Percentiles rank a stretch among this genome's conserved stretches.
Evolutionary conservation across 805 yeast species (phyloP).

Genomic region (Candida pseudoglaebosa): DNA sequence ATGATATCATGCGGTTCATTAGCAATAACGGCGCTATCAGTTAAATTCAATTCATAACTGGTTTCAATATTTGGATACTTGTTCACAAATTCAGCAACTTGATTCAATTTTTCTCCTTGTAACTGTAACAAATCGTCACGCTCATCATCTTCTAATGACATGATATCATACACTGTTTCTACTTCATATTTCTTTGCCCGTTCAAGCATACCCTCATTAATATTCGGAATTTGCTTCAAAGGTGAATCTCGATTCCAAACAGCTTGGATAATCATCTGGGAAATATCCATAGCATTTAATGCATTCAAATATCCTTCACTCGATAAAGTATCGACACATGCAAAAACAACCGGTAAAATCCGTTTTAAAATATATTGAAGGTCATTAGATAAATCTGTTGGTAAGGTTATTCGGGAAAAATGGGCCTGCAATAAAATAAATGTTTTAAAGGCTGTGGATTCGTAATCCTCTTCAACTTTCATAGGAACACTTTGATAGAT

Average conservation of each 20-base stretch:
- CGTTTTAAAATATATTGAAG: conserved; percentile 48
- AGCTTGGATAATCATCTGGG: conserved; percentile 86
- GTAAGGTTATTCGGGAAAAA: conserved; percentile 59
- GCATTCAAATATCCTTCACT: conserved; percentile 80
- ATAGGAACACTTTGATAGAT: conserved; percentile 63
- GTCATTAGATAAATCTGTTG: conserved; percentile 58
- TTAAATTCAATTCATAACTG: conserved; percentile 45
- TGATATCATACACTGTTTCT: conserved; percentile 74
- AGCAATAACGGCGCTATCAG: conserved; percentile 35
- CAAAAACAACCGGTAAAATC: conserved; percentile 52
- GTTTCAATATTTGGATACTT: conserved; percentile 83
- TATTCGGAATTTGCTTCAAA: conserved; percentile 75
- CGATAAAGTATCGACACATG: conserved; percentile 71
- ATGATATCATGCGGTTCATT: conserved; percentile 46
- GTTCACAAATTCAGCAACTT: conserved; percentile 85
- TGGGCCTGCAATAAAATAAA: conserved; percentile 79
- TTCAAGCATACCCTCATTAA: conserved; percentile 45
- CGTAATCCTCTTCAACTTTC: conserved; percentile 42
- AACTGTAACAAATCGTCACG: conserved; percentile 59
- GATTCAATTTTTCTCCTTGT: conserved; percentile 43
- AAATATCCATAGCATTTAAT: conserved; percentile 75
- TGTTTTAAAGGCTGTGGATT: conserved; percentile 62
- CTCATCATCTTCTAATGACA: conserved; percentile 74
- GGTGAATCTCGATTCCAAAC: conserved; percentile 79
- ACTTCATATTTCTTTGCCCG: conserved; percentile 55